phyloP scores from a whole-genome alignment of 2,329 filamentous ascomycete genomes.

The Apiospora arundinis region DNA sequence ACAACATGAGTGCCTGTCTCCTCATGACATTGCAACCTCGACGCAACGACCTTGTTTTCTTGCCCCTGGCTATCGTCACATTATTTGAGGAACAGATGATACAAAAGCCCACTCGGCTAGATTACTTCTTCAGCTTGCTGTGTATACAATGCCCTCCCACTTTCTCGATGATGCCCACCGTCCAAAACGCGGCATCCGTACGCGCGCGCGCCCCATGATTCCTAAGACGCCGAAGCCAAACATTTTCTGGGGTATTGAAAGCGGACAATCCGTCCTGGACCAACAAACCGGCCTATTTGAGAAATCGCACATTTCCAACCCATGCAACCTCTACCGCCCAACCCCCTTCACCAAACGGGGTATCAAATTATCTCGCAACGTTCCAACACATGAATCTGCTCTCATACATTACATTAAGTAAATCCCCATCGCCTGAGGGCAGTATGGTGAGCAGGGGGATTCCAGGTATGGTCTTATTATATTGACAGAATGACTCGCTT shows the following conservation, averaged over 20 bases:
- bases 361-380: slow-evolving; percentile 15
- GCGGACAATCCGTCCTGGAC: not conserved
- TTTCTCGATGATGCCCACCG: not conserved
- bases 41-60: not conserved
- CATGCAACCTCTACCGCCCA: not conserved
- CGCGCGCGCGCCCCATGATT: not conserved
- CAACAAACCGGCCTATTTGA: not conserved
- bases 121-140: slow-evolving; percentile 14
- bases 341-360: slow-evolving; percentile 5
- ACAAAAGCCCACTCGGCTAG: slow-evolving; percentile 3
- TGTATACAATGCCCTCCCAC: slow-evolving; percentile 1
- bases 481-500: slow-evolving; percentile 16
- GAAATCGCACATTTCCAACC: not conserved
- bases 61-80: slow-evolving; percentile 5
- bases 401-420: slow-evolving; percentile 17
- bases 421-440: slow-evolving; percentile 4
- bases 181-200: not conserved
- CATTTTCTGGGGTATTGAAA: slow-evolving; percentile 19
- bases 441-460: slow-evolving; percentile 9
- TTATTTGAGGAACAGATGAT: slow-evolving; percentile 5
- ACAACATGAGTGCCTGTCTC: not conserved
- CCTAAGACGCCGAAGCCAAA: slow-evolving; percentile 7
- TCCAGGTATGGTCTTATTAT: slow-evolving; percentile 18
- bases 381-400: slow-evolving; percentile 11
- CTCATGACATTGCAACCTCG: not conserved